Evolutionary conservation across 768 basidiomycete genomes (phyloP), one percentile per base, ranked within the genome.

Genomic region (Trametes sanguinea): DNA sequence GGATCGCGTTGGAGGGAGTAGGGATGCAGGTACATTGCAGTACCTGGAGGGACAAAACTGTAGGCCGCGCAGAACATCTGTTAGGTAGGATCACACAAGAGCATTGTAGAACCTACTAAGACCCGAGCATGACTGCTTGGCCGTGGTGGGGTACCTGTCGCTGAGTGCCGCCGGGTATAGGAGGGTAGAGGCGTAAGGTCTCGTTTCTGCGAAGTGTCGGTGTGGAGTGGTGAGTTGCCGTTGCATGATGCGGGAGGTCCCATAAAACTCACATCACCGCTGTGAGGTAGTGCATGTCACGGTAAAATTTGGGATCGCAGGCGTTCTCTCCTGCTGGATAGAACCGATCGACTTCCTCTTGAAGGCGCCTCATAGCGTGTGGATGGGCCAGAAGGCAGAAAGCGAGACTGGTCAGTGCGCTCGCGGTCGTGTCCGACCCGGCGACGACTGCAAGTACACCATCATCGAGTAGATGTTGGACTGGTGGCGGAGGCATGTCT

Each of bases 1-100:
- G 78, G 71, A 62, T 83, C 78, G 13, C 76, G 78, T 29, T 83
- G 82, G 2, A 83, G 58, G 29, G 72, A 69, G 63, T 78, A 82
- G 29, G 76, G 73, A 4, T 79, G 76, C 40, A 80, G 70, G 61
- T 71, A 71, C 6, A 80, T 69, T 4, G 73, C 63, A 6, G 67
- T 69, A 13, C 67, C 67, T n/a, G 64, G 62, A 4, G 68, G 67
- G 6, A 69, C 51, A 46, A 33, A 67, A 53, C 68, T 71, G 51
- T 11, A 71, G 22, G 22, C 22, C 22, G 22, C 22, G 22, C 22
- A 22, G 70, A 77, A 51, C 17, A n/a, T 3, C 27, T 14, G 29
- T 10, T 2, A 27, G 11, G 4, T 10, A 2, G 39, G 13, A 45
- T 22, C 1, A 35, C 14, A 32, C 27, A 32, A 17, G 10, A 32